Evolutionary conservation across 2,329 filamentous ascomycete genomes (phyloP).

Genomic region (Penicillium sp.): DNA sequence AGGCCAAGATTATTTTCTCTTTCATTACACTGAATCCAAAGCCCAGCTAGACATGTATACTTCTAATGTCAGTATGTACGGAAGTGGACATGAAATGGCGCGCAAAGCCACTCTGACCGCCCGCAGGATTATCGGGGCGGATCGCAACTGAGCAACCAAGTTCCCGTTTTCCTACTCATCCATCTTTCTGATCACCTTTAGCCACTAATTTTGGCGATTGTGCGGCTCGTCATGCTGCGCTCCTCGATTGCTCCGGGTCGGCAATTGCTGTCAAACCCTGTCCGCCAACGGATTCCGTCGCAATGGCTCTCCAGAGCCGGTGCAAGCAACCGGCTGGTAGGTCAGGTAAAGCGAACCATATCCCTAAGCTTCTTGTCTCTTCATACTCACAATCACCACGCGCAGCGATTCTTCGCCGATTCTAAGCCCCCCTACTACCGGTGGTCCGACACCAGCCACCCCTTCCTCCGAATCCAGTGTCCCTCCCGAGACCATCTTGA

Average conservation of each 20-base stretch:
- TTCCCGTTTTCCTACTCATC: conserved; percentile 35
- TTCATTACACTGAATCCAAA: neutral
- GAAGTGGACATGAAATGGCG: conserved; percentile 4
- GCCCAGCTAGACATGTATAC: neutral
- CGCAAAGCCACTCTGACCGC: conserved; percentile 28
- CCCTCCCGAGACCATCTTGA: conserved; percentile 51
- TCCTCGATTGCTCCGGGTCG: conserved; percentile 52
- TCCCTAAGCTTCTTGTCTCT: conserved; percentile 8
- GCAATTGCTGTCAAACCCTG: conserved; percentile 41
- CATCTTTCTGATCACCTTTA: conserved; percentile 25
- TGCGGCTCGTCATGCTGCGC: conserved; percentile 57
- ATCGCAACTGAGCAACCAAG: conserved; percentile 39
- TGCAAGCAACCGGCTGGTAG: conserved; percentile 40
- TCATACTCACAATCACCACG: conserved; percentile 27
- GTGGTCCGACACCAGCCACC: conserved; percentile 45
- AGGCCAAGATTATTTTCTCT: neutral
- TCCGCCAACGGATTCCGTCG: conserved; percentile 37
- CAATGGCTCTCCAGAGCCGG: conserved; percentile 47
- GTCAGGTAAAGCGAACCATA: conserved; percentile 39
- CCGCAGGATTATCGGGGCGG: conserved; percentile 38
- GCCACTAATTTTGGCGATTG: conserved; percentile 33
- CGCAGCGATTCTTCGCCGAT: conserved; percentile 54
- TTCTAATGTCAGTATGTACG: neutral
- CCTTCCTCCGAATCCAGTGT: conserved; percentile 50
- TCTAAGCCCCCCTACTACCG: conserved; percentile 40